Evolutionary conservation across 2,329 filamentous ascomycete genomes (phyloP).

Genomic region (Tolypocladium cylindrosporum): DNA sequence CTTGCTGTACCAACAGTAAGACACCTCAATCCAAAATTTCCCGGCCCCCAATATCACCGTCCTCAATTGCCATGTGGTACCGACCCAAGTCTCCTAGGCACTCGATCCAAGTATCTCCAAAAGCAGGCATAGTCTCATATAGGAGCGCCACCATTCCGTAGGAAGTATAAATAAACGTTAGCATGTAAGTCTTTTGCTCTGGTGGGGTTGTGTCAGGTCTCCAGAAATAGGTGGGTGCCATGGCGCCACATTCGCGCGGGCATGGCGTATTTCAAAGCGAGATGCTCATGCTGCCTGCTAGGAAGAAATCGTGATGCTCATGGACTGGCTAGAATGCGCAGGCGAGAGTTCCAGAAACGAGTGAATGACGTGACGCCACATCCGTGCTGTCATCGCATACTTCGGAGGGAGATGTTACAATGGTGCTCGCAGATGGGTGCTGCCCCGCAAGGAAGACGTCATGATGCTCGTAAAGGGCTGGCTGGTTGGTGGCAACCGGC

Average conservation of each 20-base stretch:
- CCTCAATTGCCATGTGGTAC: slow-evolving; percentile 85
- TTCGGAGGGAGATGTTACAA: slow-evolving; percentile 63
- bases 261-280: slow-evolving; percentile 81
- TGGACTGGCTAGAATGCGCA: no score
- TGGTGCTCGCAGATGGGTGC: slow-evolving; percentile 66
- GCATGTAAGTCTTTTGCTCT: slow-evolving; percentile 72
- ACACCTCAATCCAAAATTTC: slow-evolving; percentile 76
- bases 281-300: slow-evolving; percentile 60
- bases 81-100: slow-evolving; percentile 78
- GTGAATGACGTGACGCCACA: slow-evolving; percentile 77
- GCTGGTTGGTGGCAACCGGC: no score
- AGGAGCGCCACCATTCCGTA: slow-evolving; percentile 85
- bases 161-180: slow-evolving; percentile 78
- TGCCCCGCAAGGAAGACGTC: slow-evolving; percentile 83
- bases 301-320: slow-evolving; percentile 74
- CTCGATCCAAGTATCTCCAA: slow-evolving; percentile 87
- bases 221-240: slow-evolving; percentile 64
- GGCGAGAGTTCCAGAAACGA: no score
- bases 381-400: slow-evolving; percentile 82
- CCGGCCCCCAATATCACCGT: slow-evolving; percentile 62
- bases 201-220: slow-evolving; percentile 67
- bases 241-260: slow-evolving; percentile 90
- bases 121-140: slow-evolving; percentile 73
- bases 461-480: slow-evolving; percentile 45
- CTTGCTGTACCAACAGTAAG: slow-evolving; percentile 73